Conservation (phyloP, 1,139 yeast genomes). For the Candida pseudoviswanathii region DNA sequence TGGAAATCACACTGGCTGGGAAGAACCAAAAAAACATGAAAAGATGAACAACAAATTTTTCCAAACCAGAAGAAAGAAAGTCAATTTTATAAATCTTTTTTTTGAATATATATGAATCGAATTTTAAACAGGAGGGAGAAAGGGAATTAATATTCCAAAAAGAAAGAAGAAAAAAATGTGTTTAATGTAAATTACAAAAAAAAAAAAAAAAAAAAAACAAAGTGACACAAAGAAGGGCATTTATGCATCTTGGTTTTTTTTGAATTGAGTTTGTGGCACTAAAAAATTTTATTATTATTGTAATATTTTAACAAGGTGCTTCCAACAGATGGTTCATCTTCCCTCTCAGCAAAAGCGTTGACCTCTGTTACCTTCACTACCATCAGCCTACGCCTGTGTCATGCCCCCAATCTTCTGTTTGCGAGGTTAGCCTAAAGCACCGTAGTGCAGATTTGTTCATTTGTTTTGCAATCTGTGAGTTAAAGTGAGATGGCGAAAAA, state of each 20-base stretch:
- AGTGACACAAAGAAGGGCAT: background rate
- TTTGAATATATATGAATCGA: background rate
- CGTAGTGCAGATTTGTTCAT: background rate
- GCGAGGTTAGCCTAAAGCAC: background rate
- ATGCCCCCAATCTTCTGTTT: background rate
- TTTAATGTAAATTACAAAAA: conserved; percentile 3
- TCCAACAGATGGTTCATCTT: background rate
- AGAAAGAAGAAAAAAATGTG: conserved; percentile 4
- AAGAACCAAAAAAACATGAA: background rate
- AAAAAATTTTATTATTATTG: background rate
- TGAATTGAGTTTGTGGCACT: conserved; percentile 1
- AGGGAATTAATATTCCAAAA: conserved; percentile 2
- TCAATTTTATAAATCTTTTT: background rate
- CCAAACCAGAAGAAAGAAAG: background rate
- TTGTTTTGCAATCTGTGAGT: background rate
- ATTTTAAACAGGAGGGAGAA: background rate
- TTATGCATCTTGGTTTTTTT: conserved; percentile 4
- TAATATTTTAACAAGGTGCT: conserved; percentile 1
- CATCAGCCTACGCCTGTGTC: too few relatives aligned
- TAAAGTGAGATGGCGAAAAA: background rate
- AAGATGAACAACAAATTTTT: background rate
- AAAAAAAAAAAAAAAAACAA: background rate
- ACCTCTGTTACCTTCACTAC: too few relatives aligned
- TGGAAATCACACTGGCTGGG: background rate
- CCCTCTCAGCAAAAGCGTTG: too few relatives aligned